Base-by-base conservation (phyloP, 2,329 filamentous ascomycete species). In the Talaromyces pinophilus region DNA sequence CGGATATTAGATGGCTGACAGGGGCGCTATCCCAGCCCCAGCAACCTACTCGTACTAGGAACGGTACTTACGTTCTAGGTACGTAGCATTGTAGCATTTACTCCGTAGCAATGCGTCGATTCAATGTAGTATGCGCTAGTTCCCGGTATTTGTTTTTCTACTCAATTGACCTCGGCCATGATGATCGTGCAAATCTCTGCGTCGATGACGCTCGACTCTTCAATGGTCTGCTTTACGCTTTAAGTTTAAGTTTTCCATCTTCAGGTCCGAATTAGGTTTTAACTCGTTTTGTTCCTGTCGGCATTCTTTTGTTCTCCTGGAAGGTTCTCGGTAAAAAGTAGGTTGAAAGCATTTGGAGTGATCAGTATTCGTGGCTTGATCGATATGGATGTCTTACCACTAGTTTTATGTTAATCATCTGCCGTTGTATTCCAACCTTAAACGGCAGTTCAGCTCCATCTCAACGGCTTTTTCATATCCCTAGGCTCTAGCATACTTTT, bases 41-140 rank as follows among this genome's bases (percentile, higher is more conserved):
- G 40, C 40, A 15, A 17, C 40, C 40, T 42, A 48, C 19, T 3
- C 25, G 6, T 46, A 46, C n/a, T 22, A 22, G n/a, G 44, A n/a
- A 44, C 40, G 40, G 40, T 46, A 46, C 10, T 38, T 38, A 13
- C 35, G 35, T 13, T 3, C 40, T 42, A n/a, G 5, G 40, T 15
- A 50, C 8, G 22, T 52, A 28, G 52, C 7, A 55, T 55, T n/a
- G 52, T 54, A 33, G 28, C 52, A 57, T 38, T 19, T 19, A 57
- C 52, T 13, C 52, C 30, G 52, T 38, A 35, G n/a, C n/a, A 57
- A 7, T 57, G 52, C 30, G 52, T 22, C 17, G 50, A 33, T 38
- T 10, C n/a, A 6, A 35, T 55, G 52, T 57, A 57, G 52, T n/a
- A 57, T 57, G 30, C n/a, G n/a, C 52, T 57, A 57, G 52, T 57